phyloP scores from a whole-genome alignment of 352 stramenopile genomes.

The Globisporangium carolinianum region DNA sequence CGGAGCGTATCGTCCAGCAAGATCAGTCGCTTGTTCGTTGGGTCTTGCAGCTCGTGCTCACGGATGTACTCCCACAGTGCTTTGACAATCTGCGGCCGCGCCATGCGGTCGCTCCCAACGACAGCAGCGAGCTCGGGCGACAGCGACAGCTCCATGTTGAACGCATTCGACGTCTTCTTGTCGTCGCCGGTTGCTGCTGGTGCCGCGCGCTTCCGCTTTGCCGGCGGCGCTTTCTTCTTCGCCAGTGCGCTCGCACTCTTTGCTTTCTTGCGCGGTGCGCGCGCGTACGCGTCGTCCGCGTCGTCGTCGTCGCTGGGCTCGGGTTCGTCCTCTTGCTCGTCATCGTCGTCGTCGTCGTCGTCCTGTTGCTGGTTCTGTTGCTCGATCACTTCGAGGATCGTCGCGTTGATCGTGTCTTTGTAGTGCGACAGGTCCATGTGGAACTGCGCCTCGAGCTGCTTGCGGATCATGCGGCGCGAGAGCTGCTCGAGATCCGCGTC shows the following conservation, averaged over 20 bases:
- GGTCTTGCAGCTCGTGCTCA: conserved; percentile 93
- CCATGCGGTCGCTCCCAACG: conserved; percentile 79
- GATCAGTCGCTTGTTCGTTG: conserved; percentile 91
- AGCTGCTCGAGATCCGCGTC: conserved; percentile 81
- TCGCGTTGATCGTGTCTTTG: conserved; percentile 81
- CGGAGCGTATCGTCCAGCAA: conserved; percentile 84
- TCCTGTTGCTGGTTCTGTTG: conserved; percentile 65
- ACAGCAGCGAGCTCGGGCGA: conserved; percentile 77
- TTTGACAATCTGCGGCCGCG: conserved; percentile 92
- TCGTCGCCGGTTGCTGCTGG: conserved; percentile 17
- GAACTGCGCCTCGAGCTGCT: conserved; percentile 80
- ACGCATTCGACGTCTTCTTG: conserved; percentile 44
- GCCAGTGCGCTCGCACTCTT: conserved; percentile 13
- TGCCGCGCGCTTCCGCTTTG: conserved; percentile 46
- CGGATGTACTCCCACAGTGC: conserved; percentile 96
- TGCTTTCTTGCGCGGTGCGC: conserved; percentile 22
- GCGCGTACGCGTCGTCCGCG: conserved; percentile 26
- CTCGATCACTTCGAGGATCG: conserved; percentile 77
- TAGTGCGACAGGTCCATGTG: conserved; percentile 66
- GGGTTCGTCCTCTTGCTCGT: conserved; percentile 24
- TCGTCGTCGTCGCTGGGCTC: conserved; percentile 37
- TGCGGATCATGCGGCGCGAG: conserved; percentile 81
- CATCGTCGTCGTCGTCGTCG: conserved; percentile 35
- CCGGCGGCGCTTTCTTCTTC: conserved; percentile 54
- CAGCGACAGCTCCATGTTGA: conserved; percentile 69